Base-by-base conservation (phyloP, 495 filamentous ascomycete species). In the Margaritispora aquatica region DNA sequence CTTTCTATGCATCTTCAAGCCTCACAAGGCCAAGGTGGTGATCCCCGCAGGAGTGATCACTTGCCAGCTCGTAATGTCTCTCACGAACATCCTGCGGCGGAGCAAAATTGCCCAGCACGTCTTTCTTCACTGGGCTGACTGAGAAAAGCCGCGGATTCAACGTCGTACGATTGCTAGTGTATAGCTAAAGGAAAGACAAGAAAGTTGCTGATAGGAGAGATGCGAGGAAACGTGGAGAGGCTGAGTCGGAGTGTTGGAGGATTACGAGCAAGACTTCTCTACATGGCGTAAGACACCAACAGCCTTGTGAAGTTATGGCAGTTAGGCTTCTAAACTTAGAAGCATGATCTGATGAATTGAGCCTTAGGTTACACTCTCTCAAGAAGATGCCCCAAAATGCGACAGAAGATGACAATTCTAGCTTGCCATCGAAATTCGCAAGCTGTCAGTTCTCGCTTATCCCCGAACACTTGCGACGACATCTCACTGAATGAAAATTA, bases 41-140 rank as follows among this genome's bases (percentile, higher is more conserved):
- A 57, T n/a, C 2, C 19, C 11, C 7, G 26, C 34, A 49, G n/a
- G 44, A n/a, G 1, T 29, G 54, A 57, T 57, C 54, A 57, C 41
- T 49, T 48, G 54, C 38, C 22, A 10, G 9, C 41, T 48, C n/a
- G 5, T 17, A 8, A 17, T 44, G 19, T 44, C 19, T 3, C 38
- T 44, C 7, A n/a, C 17, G 17, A n/a, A 44, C 7, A 17, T 9
- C 38, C 2, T 44, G 38, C 38, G 38, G 38, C 38, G 38, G 38
- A 44, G 38, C 15, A 44, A n/a, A 3, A n/a, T 8, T 44, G 29
- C 38, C 38, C 8, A n/a, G 8, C 17, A 15, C 38, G 13, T 5
- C 15, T 15, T 44, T 17, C 38, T 44, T 44, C 15, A 44, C 17
- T 10, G 38, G 38, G 3, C 38, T 8, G 38, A 44, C 17, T n/a